phyloP scores from a whole-genome alignment of 768 basidiomycete species.

The Boletus pseudopeckii region DNA sequence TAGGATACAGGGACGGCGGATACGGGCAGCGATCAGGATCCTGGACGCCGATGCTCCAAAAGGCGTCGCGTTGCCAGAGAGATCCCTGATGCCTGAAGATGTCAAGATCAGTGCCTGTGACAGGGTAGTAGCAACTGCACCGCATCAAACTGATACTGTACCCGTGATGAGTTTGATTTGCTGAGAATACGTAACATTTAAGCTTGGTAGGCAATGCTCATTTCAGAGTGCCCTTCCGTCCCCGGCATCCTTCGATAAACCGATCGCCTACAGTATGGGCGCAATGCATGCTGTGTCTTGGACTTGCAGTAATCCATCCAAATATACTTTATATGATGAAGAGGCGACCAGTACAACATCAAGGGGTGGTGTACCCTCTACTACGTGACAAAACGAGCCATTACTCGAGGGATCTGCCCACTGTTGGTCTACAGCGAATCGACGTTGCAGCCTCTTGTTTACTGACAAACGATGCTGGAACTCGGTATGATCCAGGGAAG shows the following conservation, averaged over 20 bases:
- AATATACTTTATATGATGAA: too few relatives aligned
- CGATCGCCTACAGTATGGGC: too few relatives aligned
- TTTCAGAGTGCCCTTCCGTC: background rate
- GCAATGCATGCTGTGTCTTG: too few relatives aligned
- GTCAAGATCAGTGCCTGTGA: background rate
- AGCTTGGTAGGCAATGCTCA: too few relatives aligned
- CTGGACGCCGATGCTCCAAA: constrained; percentile 1
- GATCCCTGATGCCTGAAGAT: background rate
- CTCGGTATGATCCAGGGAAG: background rate
- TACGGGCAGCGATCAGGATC: background rate
- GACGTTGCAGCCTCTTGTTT: background rate
- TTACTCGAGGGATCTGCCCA: too few relatives aligned
- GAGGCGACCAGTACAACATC: background rate
- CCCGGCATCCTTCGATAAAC: too few relatives aligned
- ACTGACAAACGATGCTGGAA: background rate
- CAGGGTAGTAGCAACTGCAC: background rate
- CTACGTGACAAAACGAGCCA: background rate
- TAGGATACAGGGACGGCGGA: background rate
- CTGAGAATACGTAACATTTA: background rate
- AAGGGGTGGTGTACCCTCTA: background rate
- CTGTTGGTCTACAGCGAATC: background rate
- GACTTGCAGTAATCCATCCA: too few relatives aligned
- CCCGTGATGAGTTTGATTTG: background rate
- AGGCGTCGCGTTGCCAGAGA: constrained; percentile 4
- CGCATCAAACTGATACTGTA: background rate